Base-by-base conservation (phyloP, 163 green algal species). In the Scenedesmus sp. region DNA sequence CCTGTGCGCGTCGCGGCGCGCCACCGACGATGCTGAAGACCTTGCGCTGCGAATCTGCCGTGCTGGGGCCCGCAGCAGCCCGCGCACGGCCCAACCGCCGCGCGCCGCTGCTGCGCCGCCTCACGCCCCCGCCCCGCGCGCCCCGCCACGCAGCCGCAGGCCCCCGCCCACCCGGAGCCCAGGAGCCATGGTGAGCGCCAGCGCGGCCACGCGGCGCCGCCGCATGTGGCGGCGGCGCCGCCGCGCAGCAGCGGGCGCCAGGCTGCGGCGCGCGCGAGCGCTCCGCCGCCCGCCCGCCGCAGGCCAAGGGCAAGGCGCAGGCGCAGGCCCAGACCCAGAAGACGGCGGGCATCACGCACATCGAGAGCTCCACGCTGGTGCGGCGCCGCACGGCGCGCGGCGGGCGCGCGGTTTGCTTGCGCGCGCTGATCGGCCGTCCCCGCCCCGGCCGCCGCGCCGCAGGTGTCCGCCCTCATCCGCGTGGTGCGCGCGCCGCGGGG, bases 381-480 rank as follows among this genome's bases (percentile, higher is more conserved):
- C n/a, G 10, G 39, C 39, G 39, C 6, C 10, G 7, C 39, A 47
- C 7, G 39, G 39, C 10, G 6, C 7, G 7, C 39, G 39, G 6
- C 7, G 7, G 39, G 7, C 39, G 7, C 39, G 39, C 39, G 6
- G 39, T 36, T 36, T 24, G 24, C 57, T 22, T 48, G 63, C 63
- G 24, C 14, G 20, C n/a, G 34, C 63, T n/a, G 4, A 18, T n/a
- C 20, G 4, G 14, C 17, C 5, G 44, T 17, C 34, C 18, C 5
- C 33, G 33, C 18, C 31, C n/a, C 44, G 24, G 22, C 42, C 24
- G 44, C 24, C 28, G 56, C 60, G 56, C 28, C 57, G 44, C 69
- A 86, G 78, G 84, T 89, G 26, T 71, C 87, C 17, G 91, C 86
- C 78, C 71, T 95, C 29, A 83, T 95, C 24, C 82, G 88, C 15